A percentile compares a stretch with the other conserved stretches of the same genome.
Evolutionary conservation across 1,284 basidiomycete genomes (phyloP).

Genomic region (Xerocomus tenax): DNA sequence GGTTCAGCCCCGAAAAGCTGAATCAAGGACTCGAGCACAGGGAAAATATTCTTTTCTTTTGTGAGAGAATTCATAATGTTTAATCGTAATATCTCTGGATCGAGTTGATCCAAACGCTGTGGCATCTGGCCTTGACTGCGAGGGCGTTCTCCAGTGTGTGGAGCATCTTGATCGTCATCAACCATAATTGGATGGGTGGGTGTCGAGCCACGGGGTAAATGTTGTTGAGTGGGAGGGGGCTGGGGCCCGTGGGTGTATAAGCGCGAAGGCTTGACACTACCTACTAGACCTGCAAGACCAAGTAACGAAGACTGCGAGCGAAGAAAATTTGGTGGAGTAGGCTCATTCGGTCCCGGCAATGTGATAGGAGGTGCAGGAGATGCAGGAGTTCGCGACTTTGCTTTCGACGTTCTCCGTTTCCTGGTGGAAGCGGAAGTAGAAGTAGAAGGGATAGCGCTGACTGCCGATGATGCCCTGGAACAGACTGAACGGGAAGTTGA

Average conservation of each 20-base stretch:
- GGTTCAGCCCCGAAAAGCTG: slow-evolving; percentile 39
- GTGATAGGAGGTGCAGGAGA: slow-evolving; percentile 40
- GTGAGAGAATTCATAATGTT: slow-evolving; percentile 54
- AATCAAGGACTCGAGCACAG: slow-evolving; percentile 52
- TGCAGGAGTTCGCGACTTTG: slow-evolving; percentile 29
- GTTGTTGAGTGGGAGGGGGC: slow-evolving; percentile 27
- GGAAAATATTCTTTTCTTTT: slow-evolving; percentile 57
- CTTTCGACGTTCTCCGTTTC: slow-evolving; percentile 23
- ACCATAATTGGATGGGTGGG: slow-evolving; percentile 60
- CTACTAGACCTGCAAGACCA: slow-evolving; percentile 61
- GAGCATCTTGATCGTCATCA: slow-evolving; percentile 44
- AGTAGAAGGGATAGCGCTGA: not conserved
- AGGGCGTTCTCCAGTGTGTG: slow-evolving; percentile 8
- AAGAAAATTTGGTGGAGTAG: slow-evolving; percentile 59
- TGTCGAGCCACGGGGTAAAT: slow-evolving; percentile 39
- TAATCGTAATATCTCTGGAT: slow-evolving; percentile 37
- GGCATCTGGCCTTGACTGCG: slow-evolving; percentile 4
- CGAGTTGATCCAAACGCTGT: slow-evolving; percentile 19
- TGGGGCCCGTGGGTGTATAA: slow-evolving; percentile 27
- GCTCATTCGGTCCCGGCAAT: slow-evolving; percentile 54
- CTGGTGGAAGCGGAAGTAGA: slow-evolving; percentile 6
- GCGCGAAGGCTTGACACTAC: slow-evolving; percentile 51
- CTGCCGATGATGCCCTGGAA: slow-evolving; percentile 15
- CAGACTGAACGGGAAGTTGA: slow-evolving; percentile 12
- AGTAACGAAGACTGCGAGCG: slow-evolving; percentile 63